These are phyloP conservation scores for Leucogyrophana mollusca DNA, from an alignment of 768 basidiomycete species.

Conservation along the genomic window DNA sequence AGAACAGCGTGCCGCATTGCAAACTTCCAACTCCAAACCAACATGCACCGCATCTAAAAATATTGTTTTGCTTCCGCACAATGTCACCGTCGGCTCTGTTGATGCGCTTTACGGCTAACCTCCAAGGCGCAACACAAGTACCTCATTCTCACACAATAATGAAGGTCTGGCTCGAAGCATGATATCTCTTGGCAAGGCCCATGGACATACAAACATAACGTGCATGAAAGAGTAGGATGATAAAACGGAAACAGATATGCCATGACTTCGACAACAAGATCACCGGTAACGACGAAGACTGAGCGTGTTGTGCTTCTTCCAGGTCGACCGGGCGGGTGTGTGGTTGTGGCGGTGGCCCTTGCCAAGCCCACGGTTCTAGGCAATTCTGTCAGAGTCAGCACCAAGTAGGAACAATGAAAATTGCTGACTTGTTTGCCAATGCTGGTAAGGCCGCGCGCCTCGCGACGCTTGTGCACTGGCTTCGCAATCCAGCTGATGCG, in stretches of 20 bases:
- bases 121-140: no score
- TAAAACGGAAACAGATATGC: constrained; percentile 4
- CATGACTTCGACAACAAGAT: constrained; percentile 16
- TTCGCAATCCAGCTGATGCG: constrained; percentile 99
- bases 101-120: no score
- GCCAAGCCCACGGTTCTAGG: constrained; percentile 92
- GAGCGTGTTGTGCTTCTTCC: constrained; percentile 99
- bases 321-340: constrained; percentile 84
- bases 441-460: constrained; percentile 95
- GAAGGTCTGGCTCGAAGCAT: constrained; percentile 8
- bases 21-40: no score
- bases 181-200: constrained; percentile 10
- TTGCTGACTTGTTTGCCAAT: constrained; percentile 86
- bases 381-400: constrained; percentile 6
- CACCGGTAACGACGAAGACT: constrained; percentile 85
- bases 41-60: no score
- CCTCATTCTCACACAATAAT: constrained; percentile 4
- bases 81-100: no score
- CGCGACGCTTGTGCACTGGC: constrained; percentile 98
- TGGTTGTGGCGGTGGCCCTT: constrained; percentile 96
- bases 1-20: no score
- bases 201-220: constrained; percentile 21
- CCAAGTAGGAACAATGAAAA: not conserved
- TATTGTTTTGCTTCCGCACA: no score
- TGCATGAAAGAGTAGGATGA: constrained; percentile 25